Percentiles rank a stretch among this genome's conserved stretches.
These are phyloP conservation scores for Trichoderma sp. DNA, from an alignment of 2,329 filamentous ascomycete species.

Conservation along the genomic window DNA sequence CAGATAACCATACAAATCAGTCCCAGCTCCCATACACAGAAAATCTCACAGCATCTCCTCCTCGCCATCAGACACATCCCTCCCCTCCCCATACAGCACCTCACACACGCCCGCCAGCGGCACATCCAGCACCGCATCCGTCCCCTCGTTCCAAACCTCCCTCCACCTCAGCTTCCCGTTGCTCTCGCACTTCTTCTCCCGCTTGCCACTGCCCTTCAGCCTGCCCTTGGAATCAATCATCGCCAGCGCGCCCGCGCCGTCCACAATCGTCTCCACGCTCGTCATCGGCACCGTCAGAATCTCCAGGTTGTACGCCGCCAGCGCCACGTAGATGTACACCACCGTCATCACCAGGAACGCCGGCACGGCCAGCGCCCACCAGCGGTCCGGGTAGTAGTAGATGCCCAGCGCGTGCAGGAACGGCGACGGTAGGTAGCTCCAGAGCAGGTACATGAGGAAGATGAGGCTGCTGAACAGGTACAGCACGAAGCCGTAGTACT, in stretches of 20 bases:
- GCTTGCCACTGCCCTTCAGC: conserved; percentile 42
- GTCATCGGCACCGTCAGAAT: conserved; percentile 80
- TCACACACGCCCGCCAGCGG: conserved; percentile 94
- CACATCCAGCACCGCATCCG: conserved; percentile 96
- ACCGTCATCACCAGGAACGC: conserved; percentile 86
- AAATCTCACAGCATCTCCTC: conserved; percentile 10
- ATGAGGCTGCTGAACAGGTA: conserved; percentile 85
- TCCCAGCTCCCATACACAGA: background rate
- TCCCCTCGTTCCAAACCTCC: conserved; percentile 84
- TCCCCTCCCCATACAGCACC: conserved; percentile 75
- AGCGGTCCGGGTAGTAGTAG: conserved; percentile 94
- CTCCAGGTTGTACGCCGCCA: conserved; percentile 87
- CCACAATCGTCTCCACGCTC: conserved; percentile 85
- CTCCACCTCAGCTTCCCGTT: conserved; percentile 66
- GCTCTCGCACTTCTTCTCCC: conserved; percentile 42
- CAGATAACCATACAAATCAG: background rate
- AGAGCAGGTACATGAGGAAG: conserved; percentile 73
- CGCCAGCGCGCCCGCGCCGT: conserved; percentile 84
- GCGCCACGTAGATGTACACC: conserved; percentile 90
- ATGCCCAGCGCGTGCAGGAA: conserved; percentile 93
- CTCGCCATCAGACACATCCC: conserved; percentile 34
- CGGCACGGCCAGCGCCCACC: conserved; percentile 94
- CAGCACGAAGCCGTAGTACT: conserved; percentile 98
- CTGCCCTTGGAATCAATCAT: conserved; percentile 72
- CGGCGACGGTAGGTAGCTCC: conserved; percentile 89